Evolutionary conservation across 2,329 filamentous ascomycete species (phyloP).

Genomic region (Ceratocystis papillata): DNA sequence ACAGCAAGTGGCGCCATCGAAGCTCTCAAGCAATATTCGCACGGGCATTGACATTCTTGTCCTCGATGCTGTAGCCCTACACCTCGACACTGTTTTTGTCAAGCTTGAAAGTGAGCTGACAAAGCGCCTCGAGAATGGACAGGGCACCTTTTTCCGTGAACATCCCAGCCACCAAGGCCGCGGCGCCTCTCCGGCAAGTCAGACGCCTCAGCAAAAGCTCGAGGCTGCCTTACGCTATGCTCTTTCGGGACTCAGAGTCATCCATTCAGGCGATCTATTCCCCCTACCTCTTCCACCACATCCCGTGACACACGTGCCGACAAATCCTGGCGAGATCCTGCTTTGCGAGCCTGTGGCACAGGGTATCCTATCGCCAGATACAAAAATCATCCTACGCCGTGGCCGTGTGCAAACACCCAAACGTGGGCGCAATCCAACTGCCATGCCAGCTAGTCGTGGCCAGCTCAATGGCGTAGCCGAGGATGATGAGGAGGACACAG

Average conservation of each 20-base stretch:
- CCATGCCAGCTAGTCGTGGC: constrained; percentile 39
- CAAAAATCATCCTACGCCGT: constrained; percentile 70
- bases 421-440: constrained; percentile 38
- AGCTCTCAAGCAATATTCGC: constrained; percentile 59
- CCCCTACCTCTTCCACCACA: constrained; percentile 69
- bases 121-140: constrained; percentile 68
- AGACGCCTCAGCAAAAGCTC: constrained; percentile 45
- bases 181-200: constrained; percentile 25
- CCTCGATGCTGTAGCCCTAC: constrained; percentile 67
- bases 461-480: constrained; percentile 48
- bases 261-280: constrained; percentile 74
- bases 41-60: constrained; percentile 74
- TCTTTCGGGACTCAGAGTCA: constrained; percentile 58
- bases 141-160: constrained; percentile 67
- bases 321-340: constrained; percentile 75
- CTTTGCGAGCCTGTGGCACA: constrained; percentile 94
- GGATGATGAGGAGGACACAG: constrained; percentile 71
- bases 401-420: constrained; percentile 47
- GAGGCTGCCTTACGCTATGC: constrained; percentile 61
- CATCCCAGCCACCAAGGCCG: constrained; percentile 34
- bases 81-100: constrained; percentile 77
- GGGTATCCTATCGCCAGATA: constrained; percentile 63
- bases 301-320: constrained; percentile 72
- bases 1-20: constrained; percentile 63
- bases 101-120: constrained; percentile 72